Evolutionary conservation across 2,329 filamentous ascomycete genomes (phyloP), one percentile per base, ranked within the genome.

Genomic region (Fusarium sp.): DNA sequence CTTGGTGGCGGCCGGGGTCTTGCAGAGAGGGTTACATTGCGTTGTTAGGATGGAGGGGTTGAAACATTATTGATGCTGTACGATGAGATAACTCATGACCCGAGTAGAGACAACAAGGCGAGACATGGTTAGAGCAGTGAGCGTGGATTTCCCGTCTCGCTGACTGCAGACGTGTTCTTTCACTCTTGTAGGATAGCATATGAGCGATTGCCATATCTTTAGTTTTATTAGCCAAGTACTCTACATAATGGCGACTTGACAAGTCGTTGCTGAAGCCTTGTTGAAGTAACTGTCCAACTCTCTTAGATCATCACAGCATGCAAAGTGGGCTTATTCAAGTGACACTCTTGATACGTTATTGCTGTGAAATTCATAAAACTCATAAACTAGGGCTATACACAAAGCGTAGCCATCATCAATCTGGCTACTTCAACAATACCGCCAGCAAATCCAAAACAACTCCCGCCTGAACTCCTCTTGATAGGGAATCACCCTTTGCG

Each of bases 391-490:
- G 60, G 49, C 54, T 58, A 65, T 61, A 62, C 69, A 69, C 44
- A 65, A 58, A 51, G 55, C 51, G 56, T 61, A 61, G 57, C 60
- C 62, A 61, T 61, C 59, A 56, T 61, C 49, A 57, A 64, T 58
- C 61, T 67, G 54, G 67, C 56, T 61, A 59, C 58, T 50, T 65
- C 68, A 60, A 65, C 69, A 62, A 58, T 63, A 68, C 69, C 63
- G 44, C 68, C 57, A 54, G 48, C 55, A 59, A 68, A 53, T 55
- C 55, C 62, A 68, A 69, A 70, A 58, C 64, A 68, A 68, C 68
- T 60, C 68, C 64, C 68, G 52, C 68, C 64, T 51, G 45, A 70
- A 70, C 68, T 70, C 68, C 68, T 69, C 68, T 70, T 65, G 51
- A 39, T 47, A 58, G 61, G 61, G 52, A 58, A 64, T 58, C 58